A percentile compares a stretch with the other conserved stretches of the same genome.
Evolutionary conservation across 202 grass and related monocot species (phyloP).

Genomic region (Carex sylvatica): DNA sequence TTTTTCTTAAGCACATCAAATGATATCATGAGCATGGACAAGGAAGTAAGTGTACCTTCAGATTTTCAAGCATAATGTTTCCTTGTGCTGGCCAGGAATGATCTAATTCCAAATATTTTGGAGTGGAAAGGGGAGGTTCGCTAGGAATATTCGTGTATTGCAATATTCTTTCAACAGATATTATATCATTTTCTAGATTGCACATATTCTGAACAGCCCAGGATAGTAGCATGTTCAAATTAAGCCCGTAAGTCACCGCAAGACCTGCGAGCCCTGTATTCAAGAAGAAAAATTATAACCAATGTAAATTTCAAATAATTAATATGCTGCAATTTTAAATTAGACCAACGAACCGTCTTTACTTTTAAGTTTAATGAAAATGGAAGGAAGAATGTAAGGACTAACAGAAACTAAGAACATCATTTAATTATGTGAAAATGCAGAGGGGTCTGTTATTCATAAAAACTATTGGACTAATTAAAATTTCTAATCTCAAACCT

Average conservation of each 20-base stretch:
- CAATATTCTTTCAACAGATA: constrained; percentile 89
- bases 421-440: neutral
- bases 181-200: constrained; percentile 71
- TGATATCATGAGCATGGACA: neutral
- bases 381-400: neutral
- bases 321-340: neutral
- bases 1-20: neutral
- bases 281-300: constrained; percentile 13
- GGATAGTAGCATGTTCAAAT: constrained; percentile 70
- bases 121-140: constrained; percentile 61
- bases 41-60: constrained; percentile 47
- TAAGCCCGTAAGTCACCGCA: constrained; percentile 92
- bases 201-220: constrained; percentile 59
- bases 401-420: neutral
- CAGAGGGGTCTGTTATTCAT: neutral
- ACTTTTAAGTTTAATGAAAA: neutral
- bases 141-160: constrained; percentile 69
- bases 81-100: constrained; percentile 63
- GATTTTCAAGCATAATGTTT: constrained; percentile 49
- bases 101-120: constrained; percentile 38
- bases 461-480: neutral
- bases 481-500: neutral
- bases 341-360: neutral
- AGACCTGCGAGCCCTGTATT: constrained; percentile 77
- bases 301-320: constrained; percentile 14